Conservation (phyloP, 352 stramenopile genomes). For the Pythium insidiosum region DNA sequence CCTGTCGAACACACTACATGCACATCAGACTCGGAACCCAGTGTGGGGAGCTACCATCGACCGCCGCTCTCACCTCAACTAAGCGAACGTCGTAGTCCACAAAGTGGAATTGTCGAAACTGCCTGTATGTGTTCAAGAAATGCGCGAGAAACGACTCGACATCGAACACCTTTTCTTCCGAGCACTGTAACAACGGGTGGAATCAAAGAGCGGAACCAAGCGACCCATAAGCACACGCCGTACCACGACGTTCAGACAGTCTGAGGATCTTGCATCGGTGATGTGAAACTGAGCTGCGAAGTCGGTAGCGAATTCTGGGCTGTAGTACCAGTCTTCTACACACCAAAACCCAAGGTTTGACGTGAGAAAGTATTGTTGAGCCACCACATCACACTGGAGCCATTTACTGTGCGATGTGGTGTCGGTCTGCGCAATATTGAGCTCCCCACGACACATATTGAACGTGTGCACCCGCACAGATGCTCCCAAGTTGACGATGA, state of each 20-base stretch:
- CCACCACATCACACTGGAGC: too few relatives aligned
- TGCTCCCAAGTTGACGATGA: constrained; percentile 38
- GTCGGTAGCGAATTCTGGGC: neutral
- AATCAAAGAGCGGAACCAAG: neutral
- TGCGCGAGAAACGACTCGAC: constrained; percentile 40
- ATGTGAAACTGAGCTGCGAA: neutral
- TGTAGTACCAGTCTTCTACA: neutral
- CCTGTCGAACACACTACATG: constrained; percentile 13
- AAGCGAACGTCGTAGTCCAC: constrained; percentile 58
- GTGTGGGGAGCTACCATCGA: neutral
- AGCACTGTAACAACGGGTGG: constrained; percentile 14
- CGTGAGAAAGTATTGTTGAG: neutral
- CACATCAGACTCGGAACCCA: neutral
- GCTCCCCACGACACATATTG: neutral
- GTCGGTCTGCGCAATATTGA: neutral
- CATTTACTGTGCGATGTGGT: neutral
- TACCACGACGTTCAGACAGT: neutral
- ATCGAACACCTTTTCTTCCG: constrained; percentile 42
- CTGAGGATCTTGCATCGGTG: neutral
- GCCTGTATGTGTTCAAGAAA: constrained; percentile 35
- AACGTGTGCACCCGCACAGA: constrained; percentile 26
- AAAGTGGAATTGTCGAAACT: constrained; percentile 29
- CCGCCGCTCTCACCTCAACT: constrained; percentile 24
- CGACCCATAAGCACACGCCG: neutral
- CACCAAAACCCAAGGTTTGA: neutral